These are phyloP conservation scores for Dianthus caryophyllus DNA, from an alignment of 148 eudicot species.

Conservation along the genomic window DNA sequence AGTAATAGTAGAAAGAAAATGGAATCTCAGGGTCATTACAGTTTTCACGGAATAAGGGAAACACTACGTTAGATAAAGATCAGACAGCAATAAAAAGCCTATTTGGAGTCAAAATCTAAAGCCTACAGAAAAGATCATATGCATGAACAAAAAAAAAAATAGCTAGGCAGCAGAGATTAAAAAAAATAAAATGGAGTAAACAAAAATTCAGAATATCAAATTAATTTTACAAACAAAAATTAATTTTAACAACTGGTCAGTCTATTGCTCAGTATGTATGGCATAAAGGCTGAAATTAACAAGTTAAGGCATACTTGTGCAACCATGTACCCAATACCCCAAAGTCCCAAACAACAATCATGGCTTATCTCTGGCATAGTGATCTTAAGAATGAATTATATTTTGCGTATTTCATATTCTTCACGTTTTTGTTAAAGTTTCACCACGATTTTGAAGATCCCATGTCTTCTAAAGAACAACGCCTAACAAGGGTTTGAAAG, in stretches of 20 bases:
- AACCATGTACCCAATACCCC: neutral
- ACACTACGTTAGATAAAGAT: neutral
- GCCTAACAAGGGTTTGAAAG: too few species aligned
- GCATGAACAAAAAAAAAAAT: neutral
- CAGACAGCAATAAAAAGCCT: neutral
- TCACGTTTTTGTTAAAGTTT: neutral
- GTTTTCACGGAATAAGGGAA: neutral
- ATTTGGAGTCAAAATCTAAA: neutral
- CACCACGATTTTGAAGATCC: neutral
- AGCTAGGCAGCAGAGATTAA: neutral
- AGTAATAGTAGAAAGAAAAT: neutral
- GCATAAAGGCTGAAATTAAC: neutral
- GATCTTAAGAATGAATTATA: neutral
- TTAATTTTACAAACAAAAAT: neutral
- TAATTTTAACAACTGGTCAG: too few species aligned
- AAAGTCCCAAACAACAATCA: neutral
- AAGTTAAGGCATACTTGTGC: neutral
- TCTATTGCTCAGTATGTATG: neutral
- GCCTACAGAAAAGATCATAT: neutral
- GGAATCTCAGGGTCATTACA: neutral
- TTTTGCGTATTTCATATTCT: neutral
- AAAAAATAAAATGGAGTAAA: too few species aligned
- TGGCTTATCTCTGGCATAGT: neutral
- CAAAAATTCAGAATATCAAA: neutral
- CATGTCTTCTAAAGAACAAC: neutral